Base-by-base conservation (phyloP, 179 eudicot genomes). In the Beta lomatogona region DNA sequence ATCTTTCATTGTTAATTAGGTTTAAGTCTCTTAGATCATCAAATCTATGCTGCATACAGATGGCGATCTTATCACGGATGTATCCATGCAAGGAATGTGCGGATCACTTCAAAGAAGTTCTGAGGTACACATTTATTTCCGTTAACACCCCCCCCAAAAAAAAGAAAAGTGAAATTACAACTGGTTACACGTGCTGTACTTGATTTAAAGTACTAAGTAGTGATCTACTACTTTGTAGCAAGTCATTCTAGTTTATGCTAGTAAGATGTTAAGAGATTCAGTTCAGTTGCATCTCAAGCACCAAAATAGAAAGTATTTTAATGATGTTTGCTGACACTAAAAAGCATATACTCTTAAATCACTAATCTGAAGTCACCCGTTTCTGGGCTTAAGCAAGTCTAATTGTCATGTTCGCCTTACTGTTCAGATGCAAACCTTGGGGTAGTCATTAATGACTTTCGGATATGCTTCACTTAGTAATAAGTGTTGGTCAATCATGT, bases 71-170 rank as follows among this genome's bases (percentile, higher is more conserved):
- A 71, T 90, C 92, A 72, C 87, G 93, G 73, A 90, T 90, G 92
- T 90, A 90, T 81, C 93, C 93, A 22, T 90, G 93, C 88, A 89
- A 89, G 85, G 93, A 90, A 58, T 90, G 93, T 73, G 93, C 92
- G 10, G 90, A 90, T 77, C 93, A 90, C 86, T 88, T 90, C 65
- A 89, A 89, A 85, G 93, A 89, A 75, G 77, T 91, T 77, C 82
- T 90, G 61, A 90, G 91, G 92, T 90, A 63, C 67, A 55, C 22
- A 13, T 77, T 53, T 53, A 63, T 77, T 36, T 50, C 36, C 28
- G 52, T 50, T 13, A 0, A 1, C 16, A 8, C 9, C 11, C 15
- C 16, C 8, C 1, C 41, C 41, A 2, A 2, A 2, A 2, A 36
- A 36, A 36, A 36, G 3, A 36, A 52, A 68, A 59, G 46, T 58